Evolutionary conservation across 129 eudicot genomes (phyloP).

Genomic region (Tagetes erecta): DNA sequence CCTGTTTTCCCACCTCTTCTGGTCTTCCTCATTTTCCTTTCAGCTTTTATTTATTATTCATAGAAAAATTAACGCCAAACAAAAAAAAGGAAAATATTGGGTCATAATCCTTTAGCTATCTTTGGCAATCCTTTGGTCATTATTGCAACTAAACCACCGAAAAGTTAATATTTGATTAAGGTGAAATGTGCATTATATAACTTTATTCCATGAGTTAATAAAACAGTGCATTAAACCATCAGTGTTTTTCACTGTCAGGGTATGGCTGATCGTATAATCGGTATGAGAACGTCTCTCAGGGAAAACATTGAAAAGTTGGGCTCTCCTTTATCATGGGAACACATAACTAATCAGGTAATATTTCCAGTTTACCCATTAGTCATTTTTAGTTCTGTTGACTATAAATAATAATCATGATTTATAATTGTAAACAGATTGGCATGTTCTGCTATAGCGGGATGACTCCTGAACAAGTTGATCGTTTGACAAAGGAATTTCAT

Average conservation of each 20-base stretch:
- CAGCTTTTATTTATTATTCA: background rate
- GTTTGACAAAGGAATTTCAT: constrained; percentile 79
- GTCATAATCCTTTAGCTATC: background rate
- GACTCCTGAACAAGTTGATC: constrained; percentile 97
- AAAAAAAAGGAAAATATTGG: background rate
- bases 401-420: background rate
- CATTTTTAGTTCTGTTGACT: background rate
- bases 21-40: background rate
- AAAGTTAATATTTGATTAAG: background rate
- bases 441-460: constrained; percentile 98
- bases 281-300: constrained; percentile 82
- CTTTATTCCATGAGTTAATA: background rate
- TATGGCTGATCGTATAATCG: constrained; percentile 97
- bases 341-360: constrained; percentile 86
- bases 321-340: constrained; percentile 92
- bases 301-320: constrained; percentile 83
- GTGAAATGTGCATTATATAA: background rate
- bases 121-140: background rate
- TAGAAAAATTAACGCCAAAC: background rate
- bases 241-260: constrained; percentile 40
- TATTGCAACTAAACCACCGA: background rate
- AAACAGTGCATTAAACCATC: background rate
- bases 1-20: background rate
- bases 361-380: background rate
- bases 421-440: constrained; percentile 72